A percentile compares a stretch with the other conserved stretches of the same genome.
phyloP scores from a whole-genome alignment of 2,329 filamentous ascomycete genomes.

The Tolypocladium ophioglossoides region DNA sequence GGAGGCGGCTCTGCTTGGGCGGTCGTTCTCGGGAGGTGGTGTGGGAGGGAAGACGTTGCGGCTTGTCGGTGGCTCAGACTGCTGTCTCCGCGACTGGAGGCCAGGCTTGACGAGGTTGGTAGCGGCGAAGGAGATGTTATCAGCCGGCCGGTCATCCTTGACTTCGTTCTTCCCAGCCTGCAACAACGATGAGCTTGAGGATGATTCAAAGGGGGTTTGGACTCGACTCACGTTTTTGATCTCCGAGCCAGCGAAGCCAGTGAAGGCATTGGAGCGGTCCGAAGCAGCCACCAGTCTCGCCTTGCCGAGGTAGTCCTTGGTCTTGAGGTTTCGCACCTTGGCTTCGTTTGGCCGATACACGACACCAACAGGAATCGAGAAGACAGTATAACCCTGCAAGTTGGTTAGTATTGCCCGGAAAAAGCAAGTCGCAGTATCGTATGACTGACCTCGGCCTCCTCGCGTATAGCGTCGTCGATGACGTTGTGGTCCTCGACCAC shows the following conservation, averaged over 20 bases:
- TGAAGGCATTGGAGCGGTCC: constrained; percentile 70
- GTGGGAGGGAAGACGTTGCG: constrained; percentile 92
- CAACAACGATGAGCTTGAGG: constrained; percentile 6
- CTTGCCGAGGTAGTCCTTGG: constrained; percentile 95
- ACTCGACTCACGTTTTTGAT: constrained; percentile 55
- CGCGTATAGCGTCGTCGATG: constrained; percentile 91
- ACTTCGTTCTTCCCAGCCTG: constrained; percentile 41
- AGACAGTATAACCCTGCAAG: constrained; percentile 84
- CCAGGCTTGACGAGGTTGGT: constrained; percentile 87
- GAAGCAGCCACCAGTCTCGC: constrained; percentile 86
- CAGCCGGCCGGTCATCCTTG: constrained; percentile 70
- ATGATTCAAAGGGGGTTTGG: background rate
- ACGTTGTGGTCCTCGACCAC: constrained; percentile 94
- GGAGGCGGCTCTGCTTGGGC: constrained; percentile 48
- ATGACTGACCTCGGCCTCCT: constrained; percentile 71
- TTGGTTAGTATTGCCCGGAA: background rate
- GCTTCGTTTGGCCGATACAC: constrained; percentile 93
- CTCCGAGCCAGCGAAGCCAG: constrained; percentile 69
- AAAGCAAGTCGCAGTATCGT: background rate
- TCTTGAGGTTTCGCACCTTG: constrained; percentile 96
- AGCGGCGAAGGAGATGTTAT: constrained; percentile 84
- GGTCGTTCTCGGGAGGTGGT: constrained; percentile 86
- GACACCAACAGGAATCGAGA: constrained; percentile 93
- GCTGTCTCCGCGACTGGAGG: constrained; percentile 68
- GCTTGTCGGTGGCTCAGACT: constrained; percentile 70